Evolutionary conservation across 2,329 filamentous ascomycete genomes (phyloP), one percentile per base, ranked within the genome.

Genomic region (Huntiella moniliformis): DNA sequence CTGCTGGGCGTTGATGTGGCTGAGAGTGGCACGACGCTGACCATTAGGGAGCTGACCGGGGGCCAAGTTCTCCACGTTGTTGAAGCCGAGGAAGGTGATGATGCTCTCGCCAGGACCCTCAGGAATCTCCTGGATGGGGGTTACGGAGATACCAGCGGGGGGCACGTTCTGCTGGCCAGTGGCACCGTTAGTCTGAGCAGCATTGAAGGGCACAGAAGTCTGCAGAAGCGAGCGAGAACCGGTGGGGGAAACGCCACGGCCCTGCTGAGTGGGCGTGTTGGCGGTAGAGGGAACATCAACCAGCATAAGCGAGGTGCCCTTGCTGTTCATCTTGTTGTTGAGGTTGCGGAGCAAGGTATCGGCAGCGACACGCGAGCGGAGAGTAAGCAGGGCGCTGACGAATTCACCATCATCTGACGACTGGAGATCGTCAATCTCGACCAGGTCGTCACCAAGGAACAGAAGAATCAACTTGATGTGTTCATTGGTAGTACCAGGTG

Each of bases 101-200:
- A 38, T 38, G 34, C 42, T 32, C n/a, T 47, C 40, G 18, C 33
- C 39, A 28, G 42, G 28, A 17, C 35, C 37, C 8, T 44, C 33
- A 10, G 41, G 17, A 22, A 28, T 31, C 12, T 37, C 32, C 38
- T 42, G 34, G 13, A 46, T 40, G 0, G 80, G 75, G 46, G 85
- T 77, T 48, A 79, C 79, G 38, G 86, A 66, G 12, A 86, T 65
- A 53, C 78, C 72, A 31, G 70, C 74, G 13, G 57, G 57, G 53
- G 80, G 74, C 52, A 73, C 79, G 59, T 86, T 86, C 43, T 85
- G 64, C 2, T 75, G 73, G 48, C 79, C 79, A 39, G 85, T 66
- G n/a, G 86, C 71, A 32, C 70, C 74, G 16, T 57, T 58, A 54
- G 28, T 42, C 13, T 39, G 47, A 3, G 45, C 43, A 5, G 39